A percentile compares a stretch with the other conserved stretches of the same genome.
Conservation (phyloP, 2,329 filamentous ascomycete genomes). For the Trichoderma polysporum region DNA sequence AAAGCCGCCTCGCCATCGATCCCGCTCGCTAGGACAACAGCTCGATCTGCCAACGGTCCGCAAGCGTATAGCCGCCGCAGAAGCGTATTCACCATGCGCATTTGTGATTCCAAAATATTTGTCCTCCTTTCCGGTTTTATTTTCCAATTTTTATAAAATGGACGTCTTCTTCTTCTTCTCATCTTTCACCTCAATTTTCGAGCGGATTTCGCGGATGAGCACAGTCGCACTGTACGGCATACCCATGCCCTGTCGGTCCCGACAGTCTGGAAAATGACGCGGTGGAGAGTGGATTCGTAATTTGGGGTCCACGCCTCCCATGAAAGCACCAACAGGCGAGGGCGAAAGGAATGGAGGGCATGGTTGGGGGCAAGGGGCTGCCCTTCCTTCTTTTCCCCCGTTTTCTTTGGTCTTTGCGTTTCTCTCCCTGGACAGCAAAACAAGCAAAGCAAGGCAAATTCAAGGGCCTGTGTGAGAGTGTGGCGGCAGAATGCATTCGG, state of each 20-base stretch:
- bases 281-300: conserved; percentile 30
- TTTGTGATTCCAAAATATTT: not conserved
- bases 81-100: not conserved
- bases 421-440: not conserved
- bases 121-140: not conserved
- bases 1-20: conserved; percentile 5
- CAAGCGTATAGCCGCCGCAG: not conserved
- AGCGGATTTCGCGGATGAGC: conserved; percentile 9
- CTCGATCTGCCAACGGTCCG: not conserved
- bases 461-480: not conserved
- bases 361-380: not conserved
- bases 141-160: not conserved
- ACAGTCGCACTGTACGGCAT: conserved; percentile 12
- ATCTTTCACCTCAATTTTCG: not conserved
- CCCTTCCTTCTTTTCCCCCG: not conserved
- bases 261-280: conserved; percentile 40
- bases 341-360: not conserved
- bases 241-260: conserved; percentile 26
- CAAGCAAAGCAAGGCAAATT: not conserved
- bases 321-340: not conserved
- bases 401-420: not conserved
- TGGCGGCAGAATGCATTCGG: not conserved
- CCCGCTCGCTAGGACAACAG: conserved; percentile 9
- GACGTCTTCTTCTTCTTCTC: not conserved
- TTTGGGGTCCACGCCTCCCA: conserved; percentile 20